Conservation (phyloP, 768 basidiomycete species). For the Boletus rubropictus region DNA sequence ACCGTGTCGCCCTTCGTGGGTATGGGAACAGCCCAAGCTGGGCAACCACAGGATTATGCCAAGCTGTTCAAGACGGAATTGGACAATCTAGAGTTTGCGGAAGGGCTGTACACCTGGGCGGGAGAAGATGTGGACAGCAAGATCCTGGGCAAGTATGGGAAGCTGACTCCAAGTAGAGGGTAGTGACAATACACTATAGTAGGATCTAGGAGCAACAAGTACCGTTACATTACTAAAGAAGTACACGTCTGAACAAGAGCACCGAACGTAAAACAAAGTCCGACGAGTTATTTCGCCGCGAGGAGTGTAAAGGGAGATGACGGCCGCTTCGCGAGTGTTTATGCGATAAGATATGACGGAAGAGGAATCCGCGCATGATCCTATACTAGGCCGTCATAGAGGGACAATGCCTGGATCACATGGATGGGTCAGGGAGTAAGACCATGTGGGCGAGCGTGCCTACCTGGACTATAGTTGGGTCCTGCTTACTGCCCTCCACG, state of each 20-base stretch:
- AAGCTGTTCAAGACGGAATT: constrained; percentile 89
- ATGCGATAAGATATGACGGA: constrained; percentile 20
- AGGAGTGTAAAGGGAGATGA: constrained; percentile 22
- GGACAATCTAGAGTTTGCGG: constrained; percentile 89
- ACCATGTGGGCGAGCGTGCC: constrained; percentile 18
- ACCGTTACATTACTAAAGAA: constrained; percentile 25
- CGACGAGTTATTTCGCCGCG: constrained; percentile 10
- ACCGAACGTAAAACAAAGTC: constrained; percentile 8
- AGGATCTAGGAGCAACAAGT: constrained; percentile 15
- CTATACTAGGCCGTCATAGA: constrained; percentile 93
- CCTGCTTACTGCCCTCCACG: constrained; percentile 96
- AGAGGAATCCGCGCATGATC: constrained; percentile 5
- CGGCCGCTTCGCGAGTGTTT: constrained; percentile 17
- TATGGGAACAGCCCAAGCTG: constrained; percentile 40
- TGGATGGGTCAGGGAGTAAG: constrained; percentile 3
- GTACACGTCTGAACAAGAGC: constrained; percentile 19
- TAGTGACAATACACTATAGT: constrained; percentile 21
- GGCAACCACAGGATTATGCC: constrained; percentile 73
- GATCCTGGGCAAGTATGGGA: constrained; percentile 74
- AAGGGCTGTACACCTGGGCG: constrained; percentile 79
- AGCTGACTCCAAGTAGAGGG: constrained; percentile 34
- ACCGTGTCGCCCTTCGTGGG: constrained; percentile 62
- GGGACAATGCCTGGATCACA: constrained; percentile 70
- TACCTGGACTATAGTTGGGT: constrained; percentile 98
- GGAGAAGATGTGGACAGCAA: constrained; percentile 76